Evolutionary conservation across 257 asterid genomes (phyloP), one percentile per base, ranked within the genome.

Genomic region (Solanum peruvianum): DNA sequence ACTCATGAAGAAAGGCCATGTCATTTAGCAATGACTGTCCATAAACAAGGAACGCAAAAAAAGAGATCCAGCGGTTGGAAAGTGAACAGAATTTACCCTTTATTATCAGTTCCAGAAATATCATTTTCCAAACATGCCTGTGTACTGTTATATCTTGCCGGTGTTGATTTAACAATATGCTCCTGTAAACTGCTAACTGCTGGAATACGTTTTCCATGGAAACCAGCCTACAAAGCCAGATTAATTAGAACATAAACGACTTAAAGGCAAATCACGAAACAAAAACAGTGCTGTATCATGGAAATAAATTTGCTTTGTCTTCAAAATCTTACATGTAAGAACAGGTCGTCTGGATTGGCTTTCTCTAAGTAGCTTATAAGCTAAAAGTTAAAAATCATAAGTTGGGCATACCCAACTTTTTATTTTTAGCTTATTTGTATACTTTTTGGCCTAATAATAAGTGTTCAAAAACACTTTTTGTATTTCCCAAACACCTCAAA

Each of bases 101-200:
- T 91, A 8, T 85, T 89, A 15, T 87, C 91, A 15, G 89, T 81
- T 6, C 92, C 76, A 39, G 94, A 81, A 87, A 60, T 76, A 88
- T 90, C 94, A 85, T 92, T 89, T 90, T 89, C 88, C 82, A 86
- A 86, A 85, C 96, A 87, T 69, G 96, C 92, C 76, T 90, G 89
- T 2, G 98, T 90, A 81, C 93, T 86, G 82, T 89, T 89, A 56
- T 88, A 83, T 92, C 89, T 94, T 31, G 90, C 86, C 27, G 45
- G 87, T 39, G 85, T 20, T 42, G 88, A 86, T 71, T 88, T 86
- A 86, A 81, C 71, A 39, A 85, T 71, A 70, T 87, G 87, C 71
- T 86, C 92, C 87, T 87, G 91, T 89, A 92, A 88, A 86, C 82
- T 87, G 84, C 87, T 86, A 41, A 87, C 67, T 7, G 89, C 88